A percentile compares a stretch with the other conserved stretches of the same genome.
These are phyloP conservation scores for Fusarium siculi DNA, from an alignment of 2,329 filamentous ascomycete species.

Conservation along the genomic window DNA sequence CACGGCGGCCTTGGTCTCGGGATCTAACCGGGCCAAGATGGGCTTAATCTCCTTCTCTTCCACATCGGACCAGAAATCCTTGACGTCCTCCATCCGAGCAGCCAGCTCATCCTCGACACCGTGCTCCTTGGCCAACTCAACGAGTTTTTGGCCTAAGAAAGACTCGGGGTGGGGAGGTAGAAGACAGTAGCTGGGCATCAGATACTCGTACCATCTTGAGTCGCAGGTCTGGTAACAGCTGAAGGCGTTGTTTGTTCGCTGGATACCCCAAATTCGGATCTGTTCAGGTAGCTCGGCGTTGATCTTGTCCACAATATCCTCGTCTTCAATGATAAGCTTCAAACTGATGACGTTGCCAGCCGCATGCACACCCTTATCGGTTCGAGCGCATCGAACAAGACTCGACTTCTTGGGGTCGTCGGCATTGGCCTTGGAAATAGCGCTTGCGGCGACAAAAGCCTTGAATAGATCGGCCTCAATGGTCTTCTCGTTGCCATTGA, in stretches of 20 bases:
- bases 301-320: conserved; percentile 88
- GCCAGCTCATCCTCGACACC: conserved; percentile 76
- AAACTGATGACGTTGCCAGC: conserved; percentile 95
- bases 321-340: conserved; percentile 95
- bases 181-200: conserved; percentile 93
- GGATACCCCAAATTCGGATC: conserved; percentile 94
- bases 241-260: conserved; percentile 89
- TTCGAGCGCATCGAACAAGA: conserved; percentile 91
- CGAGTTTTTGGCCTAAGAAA: conserved; percentile 84
- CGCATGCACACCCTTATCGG: conserved; percentile 97
- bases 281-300: conserved; percentile 86
- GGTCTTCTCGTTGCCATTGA: conserved; percentile 83
- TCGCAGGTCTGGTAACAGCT: conserved; percentile 96
- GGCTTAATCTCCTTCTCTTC: conserved; percentile 85
- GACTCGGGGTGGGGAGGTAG: conserved; percentile 91
- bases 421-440: conserved; percentile 96
- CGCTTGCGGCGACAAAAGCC: conserved; percentile 89
- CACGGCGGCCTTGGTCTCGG: conserved; percentile 71
- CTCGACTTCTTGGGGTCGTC: conserved; percentile 97
- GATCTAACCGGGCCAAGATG: conserved; percentile 70
- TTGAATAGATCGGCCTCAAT: conserved; percentile 96
- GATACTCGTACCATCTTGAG: conserved; percentile 95
- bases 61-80: conserved; percentile 82
- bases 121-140: conserved; percentile 79
- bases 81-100: conserved; percentile 78